These are phyloP conservation scores for Boletus bicolor DNA, from an alignment of 768 basidiomycete genomes.

Conservation along the genomic window DNA sequence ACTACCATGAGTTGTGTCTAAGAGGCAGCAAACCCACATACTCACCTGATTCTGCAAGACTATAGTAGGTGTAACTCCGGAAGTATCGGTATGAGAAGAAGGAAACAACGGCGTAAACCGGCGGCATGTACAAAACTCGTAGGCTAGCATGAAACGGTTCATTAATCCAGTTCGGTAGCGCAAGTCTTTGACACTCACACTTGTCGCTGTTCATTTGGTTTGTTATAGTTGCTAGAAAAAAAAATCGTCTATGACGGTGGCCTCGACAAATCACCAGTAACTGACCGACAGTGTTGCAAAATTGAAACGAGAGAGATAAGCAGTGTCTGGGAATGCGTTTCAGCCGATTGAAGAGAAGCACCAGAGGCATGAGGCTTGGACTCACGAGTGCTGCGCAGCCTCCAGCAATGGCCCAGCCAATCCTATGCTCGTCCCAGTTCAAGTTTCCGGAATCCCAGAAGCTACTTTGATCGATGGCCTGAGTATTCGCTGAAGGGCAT, in stretches of 20 bases:
- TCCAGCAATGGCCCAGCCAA: slow-evolving; percentile 75
- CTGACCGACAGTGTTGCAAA: slow-evolving; percentile 61
- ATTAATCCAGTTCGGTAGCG: background rate
- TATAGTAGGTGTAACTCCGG: slow-evolving; percentile 68
- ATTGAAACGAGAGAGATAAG: slow-evolving; percentile 57
- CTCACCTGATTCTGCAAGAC: slow-evolving; percentile 49
- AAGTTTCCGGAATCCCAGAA: slow-evolving; percentile 58
- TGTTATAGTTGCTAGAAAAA: slow-evolving; percentile 62
- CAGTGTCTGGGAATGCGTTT: slow-evolving; percentile 44
- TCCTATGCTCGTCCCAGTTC: slow-evolving; percentile 60
- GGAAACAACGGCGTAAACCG: slow-evolving; percentile 75
- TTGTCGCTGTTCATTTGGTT: slow-evolving; percentile 73
- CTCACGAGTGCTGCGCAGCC: slow-evolving; percentile 54
- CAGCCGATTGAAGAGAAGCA: background rate
- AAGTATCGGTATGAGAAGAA: slow-evolving; percentile 87
- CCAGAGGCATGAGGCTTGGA: slow-evolving; percentile 4
- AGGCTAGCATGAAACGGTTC: slow-evolving; percentile 40
- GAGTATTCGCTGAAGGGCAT: slow-evolving; percentile 53
- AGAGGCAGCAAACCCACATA: background rate
- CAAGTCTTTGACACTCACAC: slow-evolving; percentile 46
- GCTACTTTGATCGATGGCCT: slow-evolving; percentile 50
- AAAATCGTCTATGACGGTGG: background rate
- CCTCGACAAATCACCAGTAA: background rate
- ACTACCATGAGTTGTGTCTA: slow-evolving; percentile 26
- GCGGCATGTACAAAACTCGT: slow-evolving; percentile 84